Evolutionary conservation across 2,329 filamentous ascomycete species (phyloP).

Genomic region (Botryosphaeria agaves): DNA sequence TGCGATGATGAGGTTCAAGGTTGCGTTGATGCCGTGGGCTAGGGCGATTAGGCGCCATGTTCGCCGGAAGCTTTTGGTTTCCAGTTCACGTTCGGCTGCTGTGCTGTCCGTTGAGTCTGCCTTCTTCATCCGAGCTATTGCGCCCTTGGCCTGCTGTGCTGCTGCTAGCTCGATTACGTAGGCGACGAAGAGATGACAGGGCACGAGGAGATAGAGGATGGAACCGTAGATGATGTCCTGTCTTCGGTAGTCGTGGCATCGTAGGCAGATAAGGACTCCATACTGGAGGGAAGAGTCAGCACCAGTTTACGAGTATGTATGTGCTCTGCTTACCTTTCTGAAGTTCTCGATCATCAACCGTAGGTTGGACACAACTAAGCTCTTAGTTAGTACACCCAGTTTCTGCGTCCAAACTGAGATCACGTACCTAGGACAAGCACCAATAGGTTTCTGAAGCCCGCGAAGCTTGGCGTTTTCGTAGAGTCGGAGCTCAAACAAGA

Average conservation of each 20-base stretch:
- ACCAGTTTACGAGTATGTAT: conserved; percentile 2
- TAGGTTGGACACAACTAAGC: conserved; percentile 74
- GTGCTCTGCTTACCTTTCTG: conserved; percentile 48
- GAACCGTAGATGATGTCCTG: conserved; percentile 62
- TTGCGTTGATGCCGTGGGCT: conserved; percentile 69
- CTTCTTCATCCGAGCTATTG: conserved; percentile 38
- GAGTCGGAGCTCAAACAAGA: conserved; percentile 82
- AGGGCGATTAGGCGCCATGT: conserved; percentile 71
- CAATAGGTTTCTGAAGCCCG: conserved; percentile 93
- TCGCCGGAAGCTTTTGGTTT: conserved; percentile 45
- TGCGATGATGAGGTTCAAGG: conserved; percentile 61
- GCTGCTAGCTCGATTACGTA: conserved; percentile 79
- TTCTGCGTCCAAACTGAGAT: background rate
- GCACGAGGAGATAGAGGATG: conserved; percentile 70
- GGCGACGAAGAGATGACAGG: conserved; percentile 77
- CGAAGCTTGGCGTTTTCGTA: conserved; percentile 57
- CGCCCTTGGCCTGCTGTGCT: conserved; percentile 57
- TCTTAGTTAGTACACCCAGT: conserved; percentile 5
- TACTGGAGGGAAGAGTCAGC: conserved; percentile 45
- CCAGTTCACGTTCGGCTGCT: background rate
- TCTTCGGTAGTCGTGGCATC: conserved; percentile 71
- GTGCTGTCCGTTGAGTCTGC: conserved; percentile 22
- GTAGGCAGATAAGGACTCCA: conserved; percentile 81
- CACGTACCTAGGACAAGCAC: conserved; percentile 64
- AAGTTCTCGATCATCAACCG: conserved; percentile 93